Evolutionary conservation across 2,329 filamentous ascomycete species (phyloP).

Genomic region (Colletotrichum sp.): DNA sequence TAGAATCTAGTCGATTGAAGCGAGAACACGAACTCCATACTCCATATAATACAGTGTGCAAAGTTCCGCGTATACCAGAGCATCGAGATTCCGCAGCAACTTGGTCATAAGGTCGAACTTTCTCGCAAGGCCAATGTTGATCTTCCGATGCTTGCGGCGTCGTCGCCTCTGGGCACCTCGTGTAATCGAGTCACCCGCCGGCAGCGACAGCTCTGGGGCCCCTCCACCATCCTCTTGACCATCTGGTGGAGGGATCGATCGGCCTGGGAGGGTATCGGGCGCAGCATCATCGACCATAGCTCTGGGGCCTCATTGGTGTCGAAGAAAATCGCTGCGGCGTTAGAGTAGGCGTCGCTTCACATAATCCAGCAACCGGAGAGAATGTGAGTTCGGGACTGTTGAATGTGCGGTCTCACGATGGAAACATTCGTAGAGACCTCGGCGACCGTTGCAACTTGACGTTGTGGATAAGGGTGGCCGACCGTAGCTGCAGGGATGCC

Average conservation of each 20-base stretch:
- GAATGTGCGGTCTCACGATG: neutral
- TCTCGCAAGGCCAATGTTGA: slow-evolving; percentile 52
- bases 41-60: slow-evolving; percentile 74
- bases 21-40: slow-evolving; percentile 43
- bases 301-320: slow-evolving; percentile 32
- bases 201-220: neutral
- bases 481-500: slow-evolving; percentile 16
- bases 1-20: neutral
- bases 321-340: neutral
- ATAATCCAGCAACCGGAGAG: slow-evolving; percentile 1
- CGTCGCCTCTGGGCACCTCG: slow-evolving; percentile 33
- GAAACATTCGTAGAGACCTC: neutral
- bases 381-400: neutral
- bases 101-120: slow-evolving; percentile 67
- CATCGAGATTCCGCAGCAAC: slow-evolving; percentile 66
- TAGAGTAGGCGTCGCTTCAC: slow-evolving; percentile 1
- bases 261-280: slow-evolving; percentile 43
- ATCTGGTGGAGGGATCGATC: slow-evolving; percentile 24
- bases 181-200: slow-evolving; percentile 5
- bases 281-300: slow-evolving; percentile 59
- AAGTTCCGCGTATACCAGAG: slow-evolving; percentile 68
- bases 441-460: slow-evolving; percentile 13
- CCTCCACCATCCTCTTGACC: slow-evolving; percentile 21
- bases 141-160: slow-evolving; percentile 40
- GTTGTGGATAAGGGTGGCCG: slow-evolving; percentile 9